A percentile compares a stretch with the other conserved stretches of the same genome.
These are phyloP conservation scores for Neopestalotiopsis sp. DNA, from an alignment of 2,329 filamentous ascomycete genomes.

Conservation along the genomic window DNA sequence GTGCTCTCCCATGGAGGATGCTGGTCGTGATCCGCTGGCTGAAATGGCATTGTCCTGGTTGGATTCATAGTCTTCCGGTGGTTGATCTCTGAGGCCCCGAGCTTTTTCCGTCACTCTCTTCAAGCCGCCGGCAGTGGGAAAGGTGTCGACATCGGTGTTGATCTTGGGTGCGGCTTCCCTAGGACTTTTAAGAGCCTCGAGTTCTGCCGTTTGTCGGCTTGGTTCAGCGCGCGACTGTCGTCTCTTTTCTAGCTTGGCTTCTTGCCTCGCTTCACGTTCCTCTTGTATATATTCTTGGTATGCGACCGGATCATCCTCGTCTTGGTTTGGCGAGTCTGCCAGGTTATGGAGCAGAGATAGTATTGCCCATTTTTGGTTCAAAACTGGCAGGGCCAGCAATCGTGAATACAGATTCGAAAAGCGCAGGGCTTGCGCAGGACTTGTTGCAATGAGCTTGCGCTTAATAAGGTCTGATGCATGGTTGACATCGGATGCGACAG, in stretches of 20 bases:
- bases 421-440: slow-evolving; percentile 77
- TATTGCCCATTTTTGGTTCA: slow-evolving; percentile 97
- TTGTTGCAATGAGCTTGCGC: slow-evolving; percentile 80
- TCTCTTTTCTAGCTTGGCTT: slow-evolving; percentile 21
- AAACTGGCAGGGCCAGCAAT: slow-evolving; percentile 85
- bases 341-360: slow-evolving; percentile 88
- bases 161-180: not conserved
- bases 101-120: slow-evolving; percentile 12
- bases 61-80: slow-evolving; percentile 9
- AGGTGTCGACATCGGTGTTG: slow-evolving; percentile 12
- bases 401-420: slow-evolving; percentile 92
- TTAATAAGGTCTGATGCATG: slow-evolving; percentile 94
- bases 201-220: slow-evolving; percentile 26
- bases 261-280: slow-evolving; percentile 25
- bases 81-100: not conserved
- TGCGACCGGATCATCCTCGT: slow-evolving; percentile 46
- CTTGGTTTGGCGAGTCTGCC: slow-evolving; percentile 68
- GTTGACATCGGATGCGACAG: slow-evolving; percentile 75
- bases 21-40: slow-evolving; percentile 8
- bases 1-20: slow-evolving; percentile 28
- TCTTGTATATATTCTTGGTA: slow-evolving; percentile 37
- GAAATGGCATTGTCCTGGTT: slow-evolving; percentile 26
- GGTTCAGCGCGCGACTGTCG: slow-evolving; percentile 25
- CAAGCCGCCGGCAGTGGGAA: slow-evolving; percentile 3
- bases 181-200: slow-evolving; percentile 5